Conservation (phyloP, 441 rosid species). For the Lepidium campestre region DNA sequence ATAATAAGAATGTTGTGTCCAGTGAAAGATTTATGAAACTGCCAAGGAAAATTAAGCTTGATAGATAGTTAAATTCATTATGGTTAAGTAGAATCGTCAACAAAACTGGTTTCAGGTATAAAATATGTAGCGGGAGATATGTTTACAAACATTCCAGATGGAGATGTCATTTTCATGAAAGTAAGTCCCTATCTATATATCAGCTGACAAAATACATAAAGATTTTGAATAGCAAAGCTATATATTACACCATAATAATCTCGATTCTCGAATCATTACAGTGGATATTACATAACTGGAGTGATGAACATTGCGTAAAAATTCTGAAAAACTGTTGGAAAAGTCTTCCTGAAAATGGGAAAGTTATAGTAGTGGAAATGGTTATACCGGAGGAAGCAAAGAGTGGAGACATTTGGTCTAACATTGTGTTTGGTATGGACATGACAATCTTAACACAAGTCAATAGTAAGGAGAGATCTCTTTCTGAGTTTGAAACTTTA, state of each 20-base stretch:
- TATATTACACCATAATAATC: background rate
- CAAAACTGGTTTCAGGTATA: background rate
- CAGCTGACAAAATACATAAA: background rate
- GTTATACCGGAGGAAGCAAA: constrained; percentile 31
- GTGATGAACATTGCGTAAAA: constrained; percentile 25
- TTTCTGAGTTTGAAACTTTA: constrained; percentile 2
- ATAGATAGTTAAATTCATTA: too few species aligned
- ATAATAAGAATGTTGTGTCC: too few species aligned
- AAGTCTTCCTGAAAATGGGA: constrained; percentile 27
- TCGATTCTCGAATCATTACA: background rate
- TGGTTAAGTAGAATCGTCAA: too few species aligned
- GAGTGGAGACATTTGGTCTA: constrained; percentile 5
- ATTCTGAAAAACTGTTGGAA: constrained; percentile 38
- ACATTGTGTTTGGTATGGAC: constrained; percentile 23
- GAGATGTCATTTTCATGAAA: constrained; percentile 27
- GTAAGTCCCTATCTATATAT: background rate
- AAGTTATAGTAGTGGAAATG: constrained; percentile 34
- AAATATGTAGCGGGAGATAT: constrained; percentile 16
- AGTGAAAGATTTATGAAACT: too few species aligned
- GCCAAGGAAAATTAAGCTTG: too few species aligned
- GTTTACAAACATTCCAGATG: constrained; percentile 23
- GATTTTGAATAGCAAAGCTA: background rate
- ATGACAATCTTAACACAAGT: constrained; percentile 15
- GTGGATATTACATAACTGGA: constrained; percentile 26
- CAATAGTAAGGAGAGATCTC: constrained; percentile 6